phyloP scores from a whole-genome alignment of 2,329 filamentous ascomycete species.

The Colletotrichum tamarilloi region DNA sequence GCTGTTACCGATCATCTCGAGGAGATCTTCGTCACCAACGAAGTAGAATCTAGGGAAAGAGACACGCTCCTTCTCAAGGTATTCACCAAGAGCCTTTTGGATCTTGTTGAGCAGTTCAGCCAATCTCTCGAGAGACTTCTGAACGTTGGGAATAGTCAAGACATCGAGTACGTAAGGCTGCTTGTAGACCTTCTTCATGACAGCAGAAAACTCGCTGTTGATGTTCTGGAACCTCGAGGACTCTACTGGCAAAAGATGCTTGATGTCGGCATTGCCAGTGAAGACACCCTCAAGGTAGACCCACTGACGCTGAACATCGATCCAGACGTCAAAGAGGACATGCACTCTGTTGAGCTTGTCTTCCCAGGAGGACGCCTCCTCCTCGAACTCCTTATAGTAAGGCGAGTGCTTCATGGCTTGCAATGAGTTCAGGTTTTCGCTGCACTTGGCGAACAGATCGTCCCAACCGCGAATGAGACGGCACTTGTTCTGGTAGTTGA shows the following conservation, averaged over 20 bases:
- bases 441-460: constrained; percentile 97
- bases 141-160: constrained; percentile 92
- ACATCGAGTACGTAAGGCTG: constrained; percentile 96
- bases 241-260: constrained; percentile 95
- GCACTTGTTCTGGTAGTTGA: constrained; percentile 98
- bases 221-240: constrained; percentile 98
- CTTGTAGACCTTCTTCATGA: constrained; percentile 99
- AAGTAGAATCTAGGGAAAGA: constrained; percentile 99
- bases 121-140: constrained; percentile 93
- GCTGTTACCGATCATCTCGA: constrained; percentile 99
- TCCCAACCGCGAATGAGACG: constrained; percentile 98
- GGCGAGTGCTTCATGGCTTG: constrained; percentile 99
- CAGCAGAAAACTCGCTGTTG: constrained; percentile 98
- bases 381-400: constrained; percentile 99
- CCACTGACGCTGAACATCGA: constrained; percentile 99
- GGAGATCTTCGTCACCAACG: constrained; percentile 95
- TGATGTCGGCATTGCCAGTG: constrained; percentile 98
- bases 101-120: constrained; percentile 99
- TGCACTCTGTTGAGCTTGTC: constrained; percentile 98
- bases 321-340: constrained; percentile 99
- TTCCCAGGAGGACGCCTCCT: constrained; percentile 96
- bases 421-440: constrained; percentile 95
- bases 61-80: constrained; percentile 95
- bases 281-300: constrained; percentile 99
- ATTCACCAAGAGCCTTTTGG: constrained; percentile 97